Evolutionary conservation across 129 eudicot species (phyloP), one percentile per base, ranked within the genome.

Genomic region (carrot (Daucus carota)): DNA sequence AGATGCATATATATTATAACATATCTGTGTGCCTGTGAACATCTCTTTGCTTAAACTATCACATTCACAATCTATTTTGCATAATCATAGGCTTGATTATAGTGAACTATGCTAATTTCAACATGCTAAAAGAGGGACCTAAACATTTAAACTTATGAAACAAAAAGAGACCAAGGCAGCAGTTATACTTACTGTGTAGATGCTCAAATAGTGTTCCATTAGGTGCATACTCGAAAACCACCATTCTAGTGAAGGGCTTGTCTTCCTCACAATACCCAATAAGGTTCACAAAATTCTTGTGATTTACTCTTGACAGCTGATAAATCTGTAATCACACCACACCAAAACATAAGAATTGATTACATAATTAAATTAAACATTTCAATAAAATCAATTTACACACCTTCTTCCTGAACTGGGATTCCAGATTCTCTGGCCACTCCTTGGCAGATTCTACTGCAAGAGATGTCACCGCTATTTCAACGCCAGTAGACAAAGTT

Each of bases 141-240:
- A 54, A 2, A 18, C 15, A 16, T 40, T 40, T 28, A 32, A 10
- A 4, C 29, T 4, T 18, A 20, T 14, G 40, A 70, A 70, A 48
- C 6, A 14, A 20, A 75, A 42, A 40, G 11, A 12, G 14, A 57
- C 1, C 28, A 33, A 66, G 45, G 31, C 18, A 60, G 40, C 24
- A 44, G 26, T 74, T 28, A 72, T 45, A 80, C 97, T 89, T 68
- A 93, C 97, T 83, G 71, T 93, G 97, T 75, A 93, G 74, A 86
- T 93, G 98, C 82, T 94, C 99, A 73, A 85, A 94, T 76, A 94
- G 94, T 43, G 97, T 89, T 79, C 99, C 99, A 70, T 91, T 94
- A 18, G 97, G 97, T 74, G 97, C 99, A 78, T 94, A 94, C 81
- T 94, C 99, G 41, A 94, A 94, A 13, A 89, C 97, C 80, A 94